phyloP scores from a whole-genome alignment of 345 rosid genomes.

The Citrus mangshanensis region DNA sequence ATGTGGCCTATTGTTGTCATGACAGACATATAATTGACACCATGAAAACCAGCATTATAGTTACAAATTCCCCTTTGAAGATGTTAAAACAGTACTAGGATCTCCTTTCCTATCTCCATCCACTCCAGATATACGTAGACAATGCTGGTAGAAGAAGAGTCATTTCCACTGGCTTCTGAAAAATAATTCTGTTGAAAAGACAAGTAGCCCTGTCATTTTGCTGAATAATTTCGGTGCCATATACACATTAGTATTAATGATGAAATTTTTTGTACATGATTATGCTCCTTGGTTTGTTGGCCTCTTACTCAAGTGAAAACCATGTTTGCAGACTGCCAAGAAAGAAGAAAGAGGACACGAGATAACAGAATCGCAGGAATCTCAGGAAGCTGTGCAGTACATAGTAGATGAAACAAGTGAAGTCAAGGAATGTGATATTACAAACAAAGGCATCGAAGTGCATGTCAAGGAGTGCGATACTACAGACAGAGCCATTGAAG shows the following conservation, averaged over 20 bases:
- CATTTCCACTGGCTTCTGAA: not conserved
- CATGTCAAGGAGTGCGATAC: constrained; percentile 28
- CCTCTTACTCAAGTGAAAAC: constrained; percentile 11
- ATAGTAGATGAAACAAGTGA: constrained; percentile 15
- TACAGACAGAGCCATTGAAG: constrained; percentile 9
- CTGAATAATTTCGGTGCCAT: not conserved
- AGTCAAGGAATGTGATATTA: constrained; percentile 28
- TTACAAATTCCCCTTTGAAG: not conserved
- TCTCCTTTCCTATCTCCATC: not conserved
- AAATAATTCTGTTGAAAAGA: not conserved
- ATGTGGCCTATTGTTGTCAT: not conserved
- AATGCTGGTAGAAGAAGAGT: not conserved
- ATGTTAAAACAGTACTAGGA: not conserved
- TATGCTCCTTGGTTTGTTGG: not conserved
- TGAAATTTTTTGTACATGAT: not conserved
- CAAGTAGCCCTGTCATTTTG: not conserved
- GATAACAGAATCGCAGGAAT: constrained; percentile 7
- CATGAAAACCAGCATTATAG: not conserved
- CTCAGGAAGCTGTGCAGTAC: constrained; percentile 10
- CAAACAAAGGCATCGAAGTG: constrained; percentile 8
- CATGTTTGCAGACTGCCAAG: constrained; percentile 10
- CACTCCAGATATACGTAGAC: not conserved
- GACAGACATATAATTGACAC: not conserved
- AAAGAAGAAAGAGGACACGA: constrained; percentile 20
- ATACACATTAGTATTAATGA: not conserved